Base-by-base conservation (phyloP, 1,284 basidiomycete genomes). In the Cryptococcus sp. region DNA sequence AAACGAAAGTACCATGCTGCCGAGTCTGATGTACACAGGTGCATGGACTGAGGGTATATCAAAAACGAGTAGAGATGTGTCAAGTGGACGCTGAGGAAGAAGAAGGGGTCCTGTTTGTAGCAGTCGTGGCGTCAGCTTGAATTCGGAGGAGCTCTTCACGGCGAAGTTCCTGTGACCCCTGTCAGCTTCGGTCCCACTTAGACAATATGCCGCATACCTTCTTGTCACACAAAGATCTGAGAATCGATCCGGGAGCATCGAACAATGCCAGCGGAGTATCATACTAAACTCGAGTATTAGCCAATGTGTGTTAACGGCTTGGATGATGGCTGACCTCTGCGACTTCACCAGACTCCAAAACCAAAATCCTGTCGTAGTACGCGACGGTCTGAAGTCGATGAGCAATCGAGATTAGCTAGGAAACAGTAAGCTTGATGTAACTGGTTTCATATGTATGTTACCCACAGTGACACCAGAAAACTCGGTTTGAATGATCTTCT, bases 341-440 rank as follows among this genome's bases (percentile, higher is more conserved):
- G 6, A 75, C 61, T 15, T 54, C 44, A 3, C 76, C 76, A 2
- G 58, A 58, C 49, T 76, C 70, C 59, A 78, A 62, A 4, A 76
- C 72, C 23, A 77, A 59, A 15, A 77, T 68, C 4, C 70, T 62
- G 59, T 77, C 74, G 58, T 73, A 78, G 34, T 65, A 71, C 14
- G 73, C 68, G 51, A 93, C 87, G 1, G 88, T 90, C 59, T 87
- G 86, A 36, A 89, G 58, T 31, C 88, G 80, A 72, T 87, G 86
- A 0, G 87, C 87, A 53, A 89, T 87, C 63, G 85, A 88, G 11
- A 89, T 74, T 33, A 88, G 74, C 58, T 65, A 14, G 0, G 13
- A n/a, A 10, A 10, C 10, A 41, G n/a, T 10, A 79, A 81, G 7
- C 78, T 79, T 5, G 52, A 44, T 13, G 8, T 45, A 37, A 49